Conservation (phyloP, 495 filamentous ascomycete genomes). For the Hypoxylon cercidicola region DNA sequence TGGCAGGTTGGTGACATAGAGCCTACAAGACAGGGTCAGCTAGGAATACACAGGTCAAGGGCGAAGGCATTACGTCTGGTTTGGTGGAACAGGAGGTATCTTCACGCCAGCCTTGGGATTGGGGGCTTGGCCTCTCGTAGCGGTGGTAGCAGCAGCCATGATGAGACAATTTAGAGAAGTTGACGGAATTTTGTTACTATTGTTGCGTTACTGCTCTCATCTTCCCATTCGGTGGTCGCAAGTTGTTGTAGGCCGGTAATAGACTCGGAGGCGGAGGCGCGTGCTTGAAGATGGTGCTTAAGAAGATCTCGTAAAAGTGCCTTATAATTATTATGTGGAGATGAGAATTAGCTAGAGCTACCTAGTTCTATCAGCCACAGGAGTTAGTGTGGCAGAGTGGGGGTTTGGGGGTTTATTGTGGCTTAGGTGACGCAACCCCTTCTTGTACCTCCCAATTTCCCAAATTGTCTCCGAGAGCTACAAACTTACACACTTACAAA, state of each 20-base stretch:
- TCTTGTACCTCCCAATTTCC: too few species aligned
- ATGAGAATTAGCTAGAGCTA: neutral
- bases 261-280: neutral
- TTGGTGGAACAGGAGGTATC: conserved; percentile 64
- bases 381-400: neutral
- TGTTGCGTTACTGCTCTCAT: neutral
- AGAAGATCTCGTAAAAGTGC: neutral
- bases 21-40: conserved; percentile 58
- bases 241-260: too few species aligned
- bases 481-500: conserved; percentile 1
- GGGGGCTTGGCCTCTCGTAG: conserved; percentile 33
- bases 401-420: too few species aligned
- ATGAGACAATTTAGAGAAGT: neutral
- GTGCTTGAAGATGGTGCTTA: neutral
- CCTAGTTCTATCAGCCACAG: neutral
- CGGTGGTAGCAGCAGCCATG: conserved; percentile 30
- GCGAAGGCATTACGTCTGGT: conserved; percentile 69
- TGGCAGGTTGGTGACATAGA: conserved; percentile 88
- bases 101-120: conserved; percentile 49
- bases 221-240: too few species aligned
- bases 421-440: neutral
- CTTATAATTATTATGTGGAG: neutral
- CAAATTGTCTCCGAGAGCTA: neutral
- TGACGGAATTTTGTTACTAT: neutral
- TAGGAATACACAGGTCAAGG: conserved; percentile 30